A percentile compares a stretch with the other conserved stretches of the same genome.
These are phyloP conservation scores for Escovopsis sp. DNA, from an alignment of 2,329 filamentous ascomycete species.

Conservation along the genomic window DNA sequence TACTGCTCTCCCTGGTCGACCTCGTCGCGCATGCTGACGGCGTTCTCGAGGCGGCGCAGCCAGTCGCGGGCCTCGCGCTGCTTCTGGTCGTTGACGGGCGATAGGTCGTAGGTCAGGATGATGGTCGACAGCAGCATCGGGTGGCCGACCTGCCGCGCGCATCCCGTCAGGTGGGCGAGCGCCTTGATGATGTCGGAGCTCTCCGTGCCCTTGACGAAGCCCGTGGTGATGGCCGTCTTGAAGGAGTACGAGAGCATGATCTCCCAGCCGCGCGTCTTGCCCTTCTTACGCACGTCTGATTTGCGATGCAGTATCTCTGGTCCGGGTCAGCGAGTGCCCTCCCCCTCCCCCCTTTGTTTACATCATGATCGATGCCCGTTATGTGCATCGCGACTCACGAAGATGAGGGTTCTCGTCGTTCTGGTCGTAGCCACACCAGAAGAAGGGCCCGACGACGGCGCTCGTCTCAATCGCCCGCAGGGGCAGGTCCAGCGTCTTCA, in stretches of 20 bases:
- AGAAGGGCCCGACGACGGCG: slow-evolving; percentile 47
- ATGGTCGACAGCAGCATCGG: slow-evolving; percentile 45
- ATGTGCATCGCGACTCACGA: slow-evolving; percentile 25
- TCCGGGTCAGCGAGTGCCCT: background rate
- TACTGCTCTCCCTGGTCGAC: slow-evolving; percentile 42
- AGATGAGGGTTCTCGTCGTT: slow-evolving; percentile 42
- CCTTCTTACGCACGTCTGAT: slow-evolving; percentile 51
- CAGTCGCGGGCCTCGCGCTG: slow-evolving; percentile 49
- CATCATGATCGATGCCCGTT: background rate
- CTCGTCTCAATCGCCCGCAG: slow-evolving; percentile 43
- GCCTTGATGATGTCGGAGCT: slow-evolving; percentile 37
- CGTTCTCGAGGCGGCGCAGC: slow-evolving; percentile 46
- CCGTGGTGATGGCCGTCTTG: slow-evolving; percentile 39
- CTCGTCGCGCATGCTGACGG: slow-evolving; percentile 45
- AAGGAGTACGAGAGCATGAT: slow-evolving; percentile 46
- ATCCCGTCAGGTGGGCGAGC: slow-evolving; percentile 35
- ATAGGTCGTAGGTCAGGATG: slow-evolving; percentile 43
- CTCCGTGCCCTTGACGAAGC: slow-evolving; percentile 46
- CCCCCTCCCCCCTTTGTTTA: no score
- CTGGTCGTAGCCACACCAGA: slow-evolving; percentile 44
- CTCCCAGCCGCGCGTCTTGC: slow-evolving; percentile 49
- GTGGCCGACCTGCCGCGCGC: slow-evolving; percentile 36
- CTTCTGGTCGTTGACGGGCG: slow-evolving; percentile 40
- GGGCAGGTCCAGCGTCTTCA: slow-evolving; percentile 37
- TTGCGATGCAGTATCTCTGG: slow-evolving; percentile 48